A percentile compares a stretch with the other conserved stretches of the same genome.
phyloP scores from a whole-genome alignment of 495 filamentous ascomycete species.

The Aspergillus asperescens region DNA sequence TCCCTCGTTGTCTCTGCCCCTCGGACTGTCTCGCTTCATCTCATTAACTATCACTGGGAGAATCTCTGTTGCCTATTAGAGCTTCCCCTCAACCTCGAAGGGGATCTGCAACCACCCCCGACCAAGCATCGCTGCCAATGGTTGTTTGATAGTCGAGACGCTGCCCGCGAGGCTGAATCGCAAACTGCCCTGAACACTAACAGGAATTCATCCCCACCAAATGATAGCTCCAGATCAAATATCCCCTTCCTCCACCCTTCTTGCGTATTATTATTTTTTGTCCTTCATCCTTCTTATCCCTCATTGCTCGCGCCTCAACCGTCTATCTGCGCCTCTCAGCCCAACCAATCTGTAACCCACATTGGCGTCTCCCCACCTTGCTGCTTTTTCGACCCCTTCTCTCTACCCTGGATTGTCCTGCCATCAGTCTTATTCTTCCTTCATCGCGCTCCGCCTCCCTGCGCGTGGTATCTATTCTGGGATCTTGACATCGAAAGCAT shows the following conservation, averaged over 20 bases:
- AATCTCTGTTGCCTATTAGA: no score
- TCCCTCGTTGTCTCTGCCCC: background rate
- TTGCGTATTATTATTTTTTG: background rate
- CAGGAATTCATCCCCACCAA: conserved; percentile 9
- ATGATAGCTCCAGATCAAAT: conserved; percentile 3
- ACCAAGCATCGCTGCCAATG: background rate
- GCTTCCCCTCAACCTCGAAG: no score
- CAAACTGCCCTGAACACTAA: conserved; percentile 17
- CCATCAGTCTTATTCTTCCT: conserved; percentile 12
- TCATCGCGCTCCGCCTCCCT: conserved; percentile 18
- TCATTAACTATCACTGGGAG: no score
- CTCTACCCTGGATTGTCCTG: conserved; percentile 6
- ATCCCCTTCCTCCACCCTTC: background rate
- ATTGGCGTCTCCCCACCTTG: conserved; percentile 8
- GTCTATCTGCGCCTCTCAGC: conserved; percentile 8
- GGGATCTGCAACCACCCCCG: background rate
- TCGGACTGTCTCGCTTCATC: background rate
- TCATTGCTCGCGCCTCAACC: conserved; percentile 2
- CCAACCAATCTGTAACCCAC: conserved; percentile 4
- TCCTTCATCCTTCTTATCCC: conserved; percentile 3
- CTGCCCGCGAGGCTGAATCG: conserved; percentile 29
- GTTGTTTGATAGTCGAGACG: conserved; percentile 4
- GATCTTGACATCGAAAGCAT: conserved; percentile 9
- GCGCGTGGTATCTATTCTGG: conserved; percentile 27
- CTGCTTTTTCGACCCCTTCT: conserved; percentile 4